Base-by-base conservation (phyloP, 106 monocot genomes). In the Chionographis japonica region DNA sequence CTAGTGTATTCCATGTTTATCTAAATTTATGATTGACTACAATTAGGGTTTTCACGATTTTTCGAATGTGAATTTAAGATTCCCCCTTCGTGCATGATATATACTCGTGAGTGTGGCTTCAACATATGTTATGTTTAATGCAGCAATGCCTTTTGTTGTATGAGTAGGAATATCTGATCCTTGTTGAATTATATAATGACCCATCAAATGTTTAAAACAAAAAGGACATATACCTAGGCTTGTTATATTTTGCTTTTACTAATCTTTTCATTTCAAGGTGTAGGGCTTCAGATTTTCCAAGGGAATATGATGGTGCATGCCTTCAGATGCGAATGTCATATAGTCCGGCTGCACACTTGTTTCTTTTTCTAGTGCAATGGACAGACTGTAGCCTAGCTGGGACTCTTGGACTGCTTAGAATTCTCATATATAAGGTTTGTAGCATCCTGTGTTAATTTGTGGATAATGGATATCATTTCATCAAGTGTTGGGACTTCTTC, bases 371-470 rank as follows among this genome's bases (percentile, higher is more conserved):
- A 17, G 86, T 94, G 40, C 89, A 90, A 36, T 94, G 93, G 93
- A 82, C 90, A 8, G 90, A 94, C 70, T 94, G 89, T 55, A 84
- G 82, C 60, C 89, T 90, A 58, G 93, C 93, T 20, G 93, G 93
- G 54, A 71, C 90, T 27, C 87, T 94, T 69, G 93, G 93, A 27
- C 71, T 94, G 37, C 78, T 94, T 35, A 72, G 90, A 42, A 87
- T 91, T 72, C 67, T 79, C 38, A 73, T 84, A 42, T 81, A 81
- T 40, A 86, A 83, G 86, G 83, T 80, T 57, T 27, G 6, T 52
- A 12, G 17, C 37, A 50, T n/a, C 37, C 13, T 38, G 4, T 37
- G 13, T 27, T 69, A 3, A 4, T 6, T 20, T 19, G n/a, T 54
- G 12, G 52, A 13, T 62, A 6, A 12, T 54, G 12, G 52, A 13